phyloP scores from a whole-genome alignment of 768 basidiomycete species.

The Melanogaster broomeanus region DNA sequence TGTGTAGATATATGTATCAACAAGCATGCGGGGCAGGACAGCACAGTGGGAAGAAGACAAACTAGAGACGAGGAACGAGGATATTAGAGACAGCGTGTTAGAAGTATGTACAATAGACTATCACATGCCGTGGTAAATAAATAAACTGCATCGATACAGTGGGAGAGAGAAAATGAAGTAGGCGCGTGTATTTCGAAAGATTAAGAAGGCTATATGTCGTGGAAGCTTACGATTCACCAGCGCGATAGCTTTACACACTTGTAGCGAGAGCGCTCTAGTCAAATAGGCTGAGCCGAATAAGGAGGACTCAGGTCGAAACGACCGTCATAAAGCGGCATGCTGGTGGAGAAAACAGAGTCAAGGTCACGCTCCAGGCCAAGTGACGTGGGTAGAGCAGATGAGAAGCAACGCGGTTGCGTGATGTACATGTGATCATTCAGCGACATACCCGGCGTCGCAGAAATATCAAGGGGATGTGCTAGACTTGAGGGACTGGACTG shows the following conservation, averaged over 20 bases:
- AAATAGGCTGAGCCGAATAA: constrained; percentile 22
- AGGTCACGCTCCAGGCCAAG: constrained; percentile 8
- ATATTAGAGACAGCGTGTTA: neutral
- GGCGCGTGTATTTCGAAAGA: constrained; percentile 15
- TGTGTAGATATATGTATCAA: neutral
- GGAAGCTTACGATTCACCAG: neutral
- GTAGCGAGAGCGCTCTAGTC: constrained; percentile 25
- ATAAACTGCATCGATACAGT: constrained; percentile 29
- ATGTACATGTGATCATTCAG: constrained; percentile 11
- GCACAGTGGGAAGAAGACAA: neutral
- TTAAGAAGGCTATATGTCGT: constrained; percentile 24
- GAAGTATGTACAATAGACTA: constrained; percentile 16
- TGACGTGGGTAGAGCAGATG: neutral
- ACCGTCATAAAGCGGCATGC: constrained; percentile 29
- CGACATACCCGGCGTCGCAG: constrained; percentile 21
- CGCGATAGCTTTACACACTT: constrained; percentile 16
- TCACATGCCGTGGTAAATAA: constrained; percentile 13
- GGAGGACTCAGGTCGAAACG: constrained; percentile 21
- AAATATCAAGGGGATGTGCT: constrained; percentile 29
- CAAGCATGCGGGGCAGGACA: neutral
- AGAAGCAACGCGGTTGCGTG: constrained; percentile 23
- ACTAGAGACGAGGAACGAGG: neutral
- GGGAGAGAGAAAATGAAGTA: constrained; percentile 14
- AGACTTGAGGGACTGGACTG: constrained; percentile 33
- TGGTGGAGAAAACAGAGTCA: constrained; percentile 24